phyloP scores from a whole-genome alignment of 2,329 filamentous ascomycete genomes.

The Chaetomiaceae sp. region DNA sequence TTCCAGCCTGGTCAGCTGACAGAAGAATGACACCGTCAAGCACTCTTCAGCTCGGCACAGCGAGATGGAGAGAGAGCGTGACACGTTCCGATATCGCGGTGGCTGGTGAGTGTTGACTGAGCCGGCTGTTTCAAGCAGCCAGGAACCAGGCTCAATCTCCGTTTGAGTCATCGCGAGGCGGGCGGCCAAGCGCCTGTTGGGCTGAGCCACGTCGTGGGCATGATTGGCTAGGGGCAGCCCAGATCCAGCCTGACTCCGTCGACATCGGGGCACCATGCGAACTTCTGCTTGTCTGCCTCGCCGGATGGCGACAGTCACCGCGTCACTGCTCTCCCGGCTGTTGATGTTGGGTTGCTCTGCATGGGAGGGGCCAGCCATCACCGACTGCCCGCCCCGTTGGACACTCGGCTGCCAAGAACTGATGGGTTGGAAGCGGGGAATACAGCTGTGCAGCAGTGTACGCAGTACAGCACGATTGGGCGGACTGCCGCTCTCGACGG shows the following conservation, averaged over 20 bases:
- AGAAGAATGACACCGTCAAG: too few relatives aligned
- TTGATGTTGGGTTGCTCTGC: conserved; percentile 19
- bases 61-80: too few relatives aligned
- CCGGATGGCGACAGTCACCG: background rate
- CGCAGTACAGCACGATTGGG: too few relatives aligned
- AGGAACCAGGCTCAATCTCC: too few relatives aligned
- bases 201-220: background rate
- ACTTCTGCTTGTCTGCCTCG: conserved; percentile 7
- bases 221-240: background rate
- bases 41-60: too few relatives aligned
- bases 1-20: too few relatives aligned
- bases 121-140: background rate
- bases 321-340: background rate
- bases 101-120: background rate
- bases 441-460: background rate
- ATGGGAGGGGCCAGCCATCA: conserved; percentile 11
- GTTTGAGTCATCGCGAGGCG: conserved; percentile 17
- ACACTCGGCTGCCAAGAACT: background rate
- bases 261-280: too few relatives aligned
- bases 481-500: too few relatives aligned
- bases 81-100: conserved; percentile 20
- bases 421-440: conserved; percentile 3
- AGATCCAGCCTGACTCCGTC: too few relatives aligned
- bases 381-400: conserved; percentile 3
- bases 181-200: background rate